Percentiles rank a stretch among this genome's conserved stretches.
Conservation (phyloP, 1,284 basidiomycete species). For the Macrocystidia cucumis region DNA sequence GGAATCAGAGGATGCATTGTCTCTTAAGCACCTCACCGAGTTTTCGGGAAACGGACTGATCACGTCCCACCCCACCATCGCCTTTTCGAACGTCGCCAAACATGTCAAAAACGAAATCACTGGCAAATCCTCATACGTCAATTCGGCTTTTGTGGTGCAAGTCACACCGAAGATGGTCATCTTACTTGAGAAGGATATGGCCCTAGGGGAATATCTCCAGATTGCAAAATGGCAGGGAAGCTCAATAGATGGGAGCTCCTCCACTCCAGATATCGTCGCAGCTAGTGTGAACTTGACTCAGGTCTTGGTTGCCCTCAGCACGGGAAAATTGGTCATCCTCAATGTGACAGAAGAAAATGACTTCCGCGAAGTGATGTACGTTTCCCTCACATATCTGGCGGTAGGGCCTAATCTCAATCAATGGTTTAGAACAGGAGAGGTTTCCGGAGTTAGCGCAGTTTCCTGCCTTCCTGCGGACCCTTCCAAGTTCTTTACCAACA, state of each 20-base stretch:
- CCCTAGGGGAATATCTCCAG: slow-evolving; percentile 20
- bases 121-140: slow-evolving; percentile 32
- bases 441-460: slow-evolving; percentile 54
- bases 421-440: slow-evolving; percentile 3
- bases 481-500: slow-evolving; percentile 34
- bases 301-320: slow-evolving; percentile 57
- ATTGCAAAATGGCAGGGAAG: slow-evolving; percentile 16
- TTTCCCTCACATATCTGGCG: slow-evolving; percentile 4
- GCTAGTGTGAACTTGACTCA: slow-evolving; percentile 61
- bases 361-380: slow-evolving; percentile 30
- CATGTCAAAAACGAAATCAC: slow-evolving; percentile 21
- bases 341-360: slow-evolving; percentile 33
- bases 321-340: slow-evolving; percentile 49
- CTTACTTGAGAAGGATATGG: slow-evolving; percentile 45
- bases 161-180: slow-evolving; percentile 53
- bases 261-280: slow-evolving; percentile 43
- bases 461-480: slow-evolving; percentile 51
- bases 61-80: slow-evolving; percentile 51
- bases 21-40: slow-evolving; percentile 29
- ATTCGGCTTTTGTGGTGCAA: slow-evolving; percentile 59
- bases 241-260: slow-evolving; percentile 5
- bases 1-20: slow-evolving; percentile 21
- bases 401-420: slow-evolving; percentile 4
- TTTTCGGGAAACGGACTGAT: slow-evolving; percentile 31
- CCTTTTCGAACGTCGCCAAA: slow-evolving; percentile 47